phyloP scores from a whole-genome alignment of 805 yeast species.

The Candida patagonica region DNA sequence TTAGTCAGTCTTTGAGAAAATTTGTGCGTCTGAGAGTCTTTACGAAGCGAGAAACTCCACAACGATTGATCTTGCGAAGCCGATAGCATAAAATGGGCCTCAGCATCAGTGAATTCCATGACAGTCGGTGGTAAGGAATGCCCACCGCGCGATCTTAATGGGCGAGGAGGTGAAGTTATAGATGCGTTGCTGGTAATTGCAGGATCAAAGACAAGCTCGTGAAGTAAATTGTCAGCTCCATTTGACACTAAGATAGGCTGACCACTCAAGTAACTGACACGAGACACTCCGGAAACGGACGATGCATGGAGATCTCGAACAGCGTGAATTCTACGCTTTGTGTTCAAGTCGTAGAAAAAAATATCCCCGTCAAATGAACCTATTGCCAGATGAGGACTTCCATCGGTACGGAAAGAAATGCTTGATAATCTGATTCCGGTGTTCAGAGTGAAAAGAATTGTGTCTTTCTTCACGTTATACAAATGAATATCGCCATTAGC shows the following conservation, averaged over 20 bases:
- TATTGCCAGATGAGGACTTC: constrained; percentile 70
- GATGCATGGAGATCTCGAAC: constrained; percentile 67
- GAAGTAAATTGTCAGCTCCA: constrained; percentile 84
- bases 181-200: constrained; percentile 46
- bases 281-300: constrained; percentile 65
- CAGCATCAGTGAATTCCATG: constrained; percentile 66
- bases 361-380: constrained; percentile 76
- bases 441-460: constrained; percentile 38
- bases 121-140: constrained; percentile 83
- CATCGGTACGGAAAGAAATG: constrained; percentile 84
- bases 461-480: constrained; percentile 60
- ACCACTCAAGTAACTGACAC: constrained; percentile 70
- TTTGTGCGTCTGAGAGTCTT: constrained; percentile 94
- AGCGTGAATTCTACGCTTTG: constrained; percentile 64
- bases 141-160: constrained; percentile 92
- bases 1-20: constrained; percentile 57
- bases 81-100: constrained; percentile 75
- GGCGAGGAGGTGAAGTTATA: constrained; percentile 85
- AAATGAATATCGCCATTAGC: constrained; percentile 55
- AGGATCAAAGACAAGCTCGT: constrained; percentile 92
- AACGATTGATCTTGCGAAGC: constrained; percentile 80
- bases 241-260: constrained; percentile 84
- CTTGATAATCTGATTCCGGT: constrained; percentile 38
- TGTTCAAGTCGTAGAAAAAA: constrained; percentile 72
- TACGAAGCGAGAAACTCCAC: constrained; percentile 88